Base-by-base conservation (phyloP, 2,329 filamentous ascomycete species). In the Coniochaeta ligniaria region DNA sequence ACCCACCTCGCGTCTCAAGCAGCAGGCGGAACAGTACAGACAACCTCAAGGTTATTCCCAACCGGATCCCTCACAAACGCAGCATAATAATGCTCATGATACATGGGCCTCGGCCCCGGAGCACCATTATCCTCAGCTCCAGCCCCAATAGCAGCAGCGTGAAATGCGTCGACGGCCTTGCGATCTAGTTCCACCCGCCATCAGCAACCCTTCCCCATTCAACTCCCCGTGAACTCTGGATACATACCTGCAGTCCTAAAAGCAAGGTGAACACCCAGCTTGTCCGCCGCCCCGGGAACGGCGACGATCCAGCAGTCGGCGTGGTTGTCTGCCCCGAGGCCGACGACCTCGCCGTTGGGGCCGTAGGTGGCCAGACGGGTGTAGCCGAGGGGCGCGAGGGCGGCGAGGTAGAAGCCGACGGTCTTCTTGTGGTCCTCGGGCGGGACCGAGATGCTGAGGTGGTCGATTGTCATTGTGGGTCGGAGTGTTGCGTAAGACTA, bases 41-140 rank as follows among this genome's bases (percentile, higher is more conserved):
- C 72, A 58, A 74, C 74, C 69, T 83, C 81, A 52, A 83, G 75
- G 63, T 83, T 83, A 65, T 83, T 83, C 0, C 81, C 80, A 3
- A 73, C 69, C 1, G 80, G 78, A 65, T 83, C 80, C 45, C 75
- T 66, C 6, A 83, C 72, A 69, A 79, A 84, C 0, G 80, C 78
- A 1, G 68, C 80, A 59, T 82, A 84, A 66, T 83, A 83, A 6
- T 72, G 71, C 16, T 74, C 66, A 52, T 73, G 72, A 65, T 81
- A 83, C n/a, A 16, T 79, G 68, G 73, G 61, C 47, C 79, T 69
- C 14, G 73, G 35, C 0, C 81, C 81, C 0, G 81, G 81, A 17
- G 73, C 68, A 3, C 81, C 81, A 64, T 83, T 83, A 65, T 77
- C 75, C 35, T 71, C 75, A 2, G 72, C 80, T 0, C 81, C 80